Percentiles rank a stretch among this genome's conserved stretches.
Conservation (phyloP, 257 asterid species). For the Catharanthus roseus region DNA sequence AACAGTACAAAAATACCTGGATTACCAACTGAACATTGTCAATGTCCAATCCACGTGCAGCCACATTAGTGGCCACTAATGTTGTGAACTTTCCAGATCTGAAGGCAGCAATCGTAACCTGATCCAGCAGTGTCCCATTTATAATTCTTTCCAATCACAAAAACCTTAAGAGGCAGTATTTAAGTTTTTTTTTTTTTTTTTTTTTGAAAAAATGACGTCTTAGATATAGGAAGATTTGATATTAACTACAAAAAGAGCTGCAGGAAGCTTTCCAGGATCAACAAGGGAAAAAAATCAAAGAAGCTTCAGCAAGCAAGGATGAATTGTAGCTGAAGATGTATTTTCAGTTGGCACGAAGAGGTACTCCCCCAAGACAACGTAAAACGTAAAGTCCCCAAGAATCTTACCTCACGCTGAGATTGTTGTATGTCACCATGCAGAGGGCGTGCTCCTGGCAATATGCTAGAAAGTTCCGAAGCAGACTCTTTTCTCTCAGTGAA, state of each 20-base stretch:
- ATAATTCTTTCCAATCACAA: background rate
- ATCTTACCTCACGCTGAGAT: conserved; percentile 82
- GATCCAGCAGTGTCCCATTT: background rate
- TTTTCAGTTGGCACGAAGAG: background rate
- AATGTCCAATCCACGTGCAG: conserved; percentile 96
- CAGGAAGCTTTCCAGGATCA: background rate
- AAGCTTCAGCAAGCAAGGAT: background rate
- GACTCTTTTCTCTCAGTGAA: conserved; percentile 88
- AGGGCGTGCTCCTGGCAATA: conserved; percentile 94
- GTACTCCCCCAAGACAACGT: background rate
- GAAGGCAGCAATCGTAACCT: conserved; percentile 86
- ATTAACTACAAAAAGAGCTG: background rate
- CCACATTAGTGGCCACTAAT: conserved; percentile 94
- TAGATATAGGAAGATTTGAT: background rate
- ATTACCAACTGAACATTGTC: conserved; percentile 91
- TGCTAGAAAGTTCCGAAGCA: conserved; percentile 86
- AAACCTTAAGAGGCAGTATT: background rate
- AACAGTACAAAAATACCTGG: conserved; percentile 51
- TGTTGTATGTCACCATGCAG: conserved; percentile 98
- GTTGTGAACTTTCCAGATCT: conserved; percentile 82
- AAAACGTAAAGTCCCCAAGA: background rate
- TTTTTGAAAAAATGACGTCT: background rate
- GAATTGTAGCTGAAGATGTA: no score
- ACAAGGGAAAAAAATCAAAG: background rate
- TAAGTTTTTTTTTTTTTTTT: no score